Evolutionary conservation across 2,329 filamentous ascomycete genomes (phyloP), one percentile per base, ranked within the genome.

Genomic region (Mycogone perniciosa): DNA sequence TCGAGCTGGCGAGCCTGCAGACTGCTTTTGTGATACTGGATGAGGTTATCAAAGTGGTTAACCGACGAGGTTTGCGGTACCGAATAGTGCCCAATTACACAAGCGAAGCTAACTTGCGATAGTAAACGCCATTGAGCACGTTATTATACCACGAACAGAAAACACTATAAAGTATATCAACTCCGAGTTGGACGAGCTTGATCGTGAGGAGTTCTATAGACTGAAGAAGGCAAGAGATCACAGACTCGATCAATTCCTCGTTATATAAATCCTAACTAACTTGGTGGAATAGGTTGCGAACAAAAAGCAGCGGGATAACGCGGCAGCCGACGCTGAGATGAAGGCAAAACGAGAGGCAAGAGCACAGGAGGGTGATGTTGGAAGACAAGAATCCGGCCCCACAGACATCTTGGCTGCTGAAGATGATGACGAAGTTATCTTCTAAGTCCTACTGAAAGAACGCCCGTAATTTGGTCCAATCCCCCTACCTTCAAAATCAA

Each of bases 111-210:
- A 41, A 56, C 11, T 7, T 48, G 56, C 42, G 52, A 2, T 26
- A 88, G 92, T 97, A 13, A 96, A 96, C 66, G 92, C 92, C 51
- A 96, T 97, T 63, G 88, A 93, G 70, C 88, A 95, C 68, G 89
- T 99, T 61, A 97, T 99, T 60, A 99, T 99, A 62, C 93, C 93
- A 9, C 81, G 93, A 59, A 99, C 93, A 10, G 93, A 99, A 69
- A 99, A 97, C 65, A 99, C 93, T n/a, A 99, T 99, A 76, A 96
- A 96, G 73, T 99, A 97, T 65, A 97, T 97, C 78, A 97, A 97
- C 73, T 96, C 92, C 1, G 93, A 99, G 68, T 81, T 99, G 11
- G 93, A 99, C 66, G 93, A 99, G 72, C 77, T 99, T 46, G 95
- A 97, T 71, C 83, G 93, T 76, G 93, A 97, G 68, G 93, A 99